Percentiles rank a stretch among this genome's conserved stretches.
These are phyloP conservation scores for Erysimum cheiranthoides DNA, from an alignment of 345 rosid species.

Conservation along the genomic window DNA sequence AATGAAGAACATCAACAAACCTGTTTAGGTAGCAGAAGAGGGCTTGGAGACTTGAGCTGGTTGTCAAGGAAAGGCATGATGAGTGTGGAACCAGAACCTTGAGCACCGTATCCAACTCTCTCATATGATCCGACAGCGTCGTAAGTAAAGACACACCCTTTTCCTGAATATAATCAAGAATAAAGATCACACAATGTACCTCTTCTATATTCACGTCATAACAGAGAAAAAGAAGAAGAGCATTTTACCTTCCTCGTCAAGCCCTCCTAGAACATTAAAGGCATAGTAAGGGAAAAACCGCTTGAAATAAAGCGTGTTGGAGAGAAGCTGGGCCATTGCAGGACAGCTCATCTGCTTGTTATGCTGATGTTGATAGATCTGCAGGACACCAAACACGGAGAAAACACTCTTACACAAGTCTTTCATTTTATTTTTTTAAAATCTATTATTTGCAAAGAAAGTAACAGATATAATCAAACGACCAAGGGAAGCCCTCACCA, in stretches of 20 bases:
- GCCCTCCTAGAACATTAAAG: constrained; percentile 94
- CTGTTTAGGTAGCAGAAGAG: constrained; percentile 85
- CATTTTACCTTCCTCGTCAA: constrained; percentile 80
- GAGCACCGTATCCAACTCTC: constrained; percentile 95
- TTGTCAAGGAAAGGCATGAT: constrained; percentile 97
- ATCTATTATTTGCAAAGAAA: constrained; percentile 5
- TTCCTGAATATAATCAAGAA: constrained; percentile 53
- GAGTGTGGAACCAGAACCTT: constrained; percentile 91
- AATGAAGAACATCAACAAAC: constrained; percentile 43
- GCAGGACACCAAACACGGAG: constrained; percentile 18
- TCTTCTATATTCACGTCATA: constrained; percentile 5
- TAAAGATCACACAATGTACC: background rate
- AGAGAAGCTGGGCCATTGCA: constrained; percentile 94
- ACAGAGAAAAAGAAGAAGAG: background rate
- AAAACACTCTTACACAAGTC: constrained; percentile 11
- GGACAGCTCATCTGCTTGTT: constrained; percentile 98
- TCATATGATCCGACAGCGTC: constrained; percentile 99
- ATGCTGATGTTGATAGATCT: constrained; percentile 98
- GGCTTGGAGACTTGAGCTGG: constrained; percentile 96
- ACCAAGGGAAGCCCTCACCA: constrained; percentile 62
- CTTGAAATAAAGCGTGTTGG: constrained; percentile 96
- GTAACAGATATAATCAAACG: background rate
- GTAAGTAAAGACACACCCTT: constrained; percentile 94
- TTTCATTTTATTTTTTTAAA: background rate
- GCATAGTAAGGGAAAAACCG: constrained; percentile 98